Base-by-base conservation (phyloP, 2,329 filamentous ascomycete genomes). In the Neocucurbitaria cava region DNA sequence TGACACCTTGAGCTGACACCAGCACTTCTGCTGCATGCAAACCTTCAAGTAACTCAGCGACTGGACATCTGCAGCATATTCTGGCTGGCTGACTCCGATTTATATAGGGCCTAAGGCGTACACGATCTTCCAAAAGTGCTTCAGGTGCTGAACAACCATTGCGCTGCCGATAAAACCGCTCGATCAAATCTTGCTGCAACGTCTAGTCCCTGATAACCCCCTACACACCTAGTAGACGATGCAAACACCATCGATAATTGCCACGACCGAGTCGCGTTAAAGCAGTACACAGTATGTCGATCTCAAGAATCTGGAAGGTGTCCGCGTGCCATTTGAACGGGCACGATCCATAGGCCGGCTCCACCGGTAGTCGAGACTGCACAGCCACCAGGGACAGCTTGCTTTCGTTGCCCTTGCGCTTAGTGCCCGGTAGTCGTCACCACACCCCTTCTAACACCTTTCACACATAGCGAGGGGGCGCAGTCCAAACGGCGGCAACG, bases 221-320 rank as follows among this genome's bases (percentile, higher is more conserved):
- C 30, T 31, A 31, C 30, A 31, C 9, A 31, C 13, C 30, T 31
- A 31, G 30, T 31, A 11, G 24, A 26, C 24, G 5, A 26, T 26
- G 24, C 24, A 38, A 38, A n/a, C 15, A 17, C n/a, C 13, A 38
- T n/a, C n/a, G n/a, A n/a, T 38, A 4, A n/a, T 18, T 9, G n/a
- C n/a, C 35, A 18, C 35, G 15, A 38, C 35, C 15, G 9, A 39
- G 18, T 39, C 36, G 20, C 15, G 36, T 7, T 39, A 21, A n/a
- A 23, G 38, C 20, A 23, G 8, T 7, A 40, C 24, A 21, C 20
- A 23, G 8, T 7, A 40, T 40, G 38, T 11, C 18, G 4, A 23
- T 3, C 10, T 15, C 38, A 18, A 2, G 4, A 15, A 26, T 26
- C 17, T 17, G 17, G 17, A 15, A 82, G 42, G 24, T 21, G 23